phyloP scores from a whole-genome alignment of 2,329 filamentous ascomycete species.

The Trichoderma aggressivum region DNA sequence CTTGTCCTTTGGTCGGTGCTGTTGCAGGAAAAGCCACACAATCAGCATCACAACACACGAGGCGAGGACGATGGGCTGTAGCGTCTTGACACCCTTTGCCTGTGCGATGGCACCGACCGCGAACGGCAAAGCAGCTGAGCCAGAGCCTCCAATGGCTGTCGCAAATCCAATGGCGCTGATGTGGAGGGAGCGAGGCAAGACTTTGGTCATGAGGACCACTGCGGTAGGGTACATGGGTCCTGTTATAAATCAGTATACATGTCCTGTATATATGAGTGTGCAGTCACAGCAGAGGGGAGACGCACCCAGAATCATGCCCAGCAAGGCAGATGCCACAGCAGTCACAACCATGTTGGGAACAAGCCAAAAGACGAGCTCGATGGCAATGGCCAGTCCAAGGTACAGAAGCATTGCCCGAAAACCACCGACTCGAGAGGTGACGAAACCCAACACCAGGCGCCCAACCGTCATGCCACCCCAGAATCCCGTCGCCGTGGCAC shows the following conservation, averaged over 20 bases:
- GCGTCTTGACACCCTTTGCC: slow-evolving; percentile 50
- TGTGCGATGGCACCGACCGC: slow-evolving; percentile 66
- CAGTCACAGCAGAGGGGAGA: not conserved
- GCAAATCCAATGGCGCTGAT: slow-evolving; percentile 80
- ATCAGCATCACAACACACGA: not conserved
- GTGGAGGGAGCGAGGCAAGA: slow-evolving; percentile 70
- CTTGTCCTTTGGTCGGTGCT: slow-evolving; percentile 7
- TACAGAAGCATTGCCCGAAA: slow-evolving; percentile 62
- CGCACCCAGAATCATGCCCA: slow-evolving; percentile 31
- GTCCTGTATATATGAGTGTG: not conserved
- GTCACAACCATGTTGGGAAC: slow-evolving; percentile 75
- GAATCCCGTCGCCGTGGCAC: slow-evolving; percentile 72
- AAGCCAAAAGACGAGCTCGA: slow-evolving; percentile 77
- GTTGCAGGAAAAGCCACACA: slow-evolving; percentile 7
- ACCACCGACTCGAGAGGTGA: slow-evolving; percentile 69
- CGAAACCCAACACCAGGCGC: slow-evolving; percentile 63
- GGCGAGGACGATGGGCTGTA: slow-evolving; percentile 29
- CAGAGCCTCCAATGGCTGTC: slow-evolving; percentile 71
- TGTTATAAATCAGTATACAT: slow-evolving; percentile 43
- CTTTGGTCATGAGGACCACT: slow-evolving; percentile 68
- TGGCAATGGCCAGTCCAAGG: slow-evolving; percentile 58
- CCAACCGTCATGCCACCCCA: slow-evolving; percentile 78
- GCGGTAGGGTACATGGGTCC: slow-evolving; percentile 76
- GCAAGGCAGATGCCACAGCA: slow-evolving; percentile 65
- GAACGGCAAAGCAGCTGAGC: slow-evolving; percentile 65